Conservation (phyloP, 768 basidiomycete species). For the Boletus subcaerulescens region DNA sequence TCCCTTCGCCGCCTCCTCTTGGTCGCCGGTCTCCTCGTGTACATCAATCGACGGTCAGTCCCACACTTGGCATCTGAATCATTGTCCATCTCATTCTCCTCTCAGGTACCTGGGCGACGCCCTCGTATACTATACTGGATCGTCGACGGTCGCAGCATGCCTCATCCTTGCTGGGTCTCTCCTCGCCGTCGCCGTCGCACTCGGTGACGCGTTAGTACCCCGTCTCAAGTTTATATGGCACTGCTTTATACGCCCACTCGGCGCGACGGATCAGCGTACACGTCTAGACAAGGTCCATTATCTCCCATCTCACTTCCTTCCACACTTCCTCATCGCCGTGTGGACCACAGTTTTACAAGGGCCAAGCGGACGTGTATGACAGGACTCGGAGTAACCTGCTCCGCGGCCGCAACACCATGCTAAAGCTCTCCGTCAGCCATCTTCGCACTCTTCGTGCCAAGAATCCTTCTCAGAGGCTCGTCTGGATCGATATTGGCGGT, state of each 20-base stretch:
- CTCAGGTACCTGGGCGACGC: slow-evolving; percentile 13
- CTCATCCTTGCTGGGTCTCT: slow-evolving; percentile 26
- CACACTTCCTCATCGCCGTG: not conserved
- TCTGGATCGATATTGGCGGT: slow-evolving; percentile 81
- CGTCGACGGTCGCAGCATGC: slow-evolving; percentile 26
- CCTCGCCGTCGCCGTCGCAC: slow-evolving; percentile 18
- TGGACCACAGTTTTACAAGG: slow-evolving; percentile 51
- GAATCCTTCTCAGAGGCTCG: slow-evolving; percentile 44
- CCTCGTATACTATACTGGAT: slow-evolving; percentile 30
- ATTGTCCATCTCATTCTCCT: not conserved
- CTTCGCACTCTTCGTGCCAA: slow-evolving; percentile 44
- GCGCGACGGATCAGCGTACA: slow-evolving; percentile 38
- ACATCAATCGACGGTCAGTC: slow-evolving; percentile 21
- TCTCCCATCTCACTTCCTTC: not conserved
- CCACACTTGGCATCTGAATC: accelerated
- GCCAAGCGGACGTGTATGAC: slow-evolving; percentile 74
- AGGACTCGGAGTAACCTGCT: slow-evolving; percentile 57
- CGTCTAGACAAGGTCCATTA: slow-evolving; percentile 42
- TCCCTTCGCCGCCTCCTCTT: slow-evolving; percentile 21
- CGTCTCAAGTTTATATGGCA: slow-evolving; percentile 50
- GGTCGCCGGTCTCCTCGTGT: slow-evolving; percentile 14
- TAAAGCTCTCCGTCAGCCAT: slow-evolving; percentile 63
- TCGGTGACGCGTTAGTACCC: slow-evolving; percentile 32
- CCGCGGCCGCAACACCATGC: slow-evolving; percentile 70
- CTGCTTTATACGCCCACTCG: slow-evolving; percentile 46